Percentiles rank a stretch among this genome's conserved stretches.
Evolutionary conservation across 1,284 basidiomycete species (phyloP).

Genomic region (Cryptococcus depauperatus): DNA sequence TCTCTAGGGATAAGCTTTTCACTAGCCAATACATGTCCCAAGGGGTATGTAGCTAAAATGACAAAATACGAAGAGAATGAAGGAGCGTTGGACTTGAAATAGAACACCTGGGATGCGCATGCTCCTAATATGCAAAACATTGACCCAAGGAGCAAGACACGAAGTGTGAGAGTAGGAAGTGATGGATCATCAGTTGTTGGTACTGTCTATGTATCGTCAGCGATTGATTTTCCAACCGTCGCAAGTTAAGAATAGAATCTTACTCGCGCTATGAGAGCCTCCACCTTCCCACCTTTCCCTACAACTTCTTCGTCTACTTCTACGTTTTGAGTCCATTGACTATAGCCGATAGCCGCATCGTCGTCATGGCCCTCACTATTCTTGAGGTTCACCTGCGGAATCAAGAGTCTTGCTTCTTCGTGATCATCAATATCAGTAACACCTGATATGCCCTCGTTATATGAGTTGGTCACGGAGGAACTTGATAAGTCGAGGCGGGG

Average conservation of each 20-base stretch:
- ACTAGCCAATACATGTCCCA: slow-evolving; percentile 44
- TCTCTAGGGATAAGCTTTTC: slow-evolving; percentile 26
- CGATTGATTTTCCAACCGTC: neutral
- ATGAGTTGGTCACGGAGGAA: too few relatives aligned
- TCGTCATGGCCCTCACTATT: too few relatives aligned
- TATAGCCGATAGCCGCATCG: too few relatives aligned
- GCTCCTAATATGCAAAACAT: slow-evolving; percentile 52
- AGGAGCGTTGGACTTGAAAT: slow-evolving; percentile 49
- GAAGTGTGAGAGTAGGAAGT: slow-evolving; percentile 49
- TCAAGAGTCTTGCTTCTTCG: too few relatives aligned
- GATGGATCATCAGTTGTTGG: slow-evolving; percentile 51
- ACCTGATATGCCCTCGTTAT: too few relatives aligned
- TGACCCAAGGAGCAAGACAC: slow-evolving; percentile 49
- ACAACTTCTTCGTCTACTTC: slow-evolving; percentile 28
- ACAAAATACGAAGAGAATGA: slow-evolving; percentile 52
- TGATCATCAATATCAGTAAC: too few relatives aligned
- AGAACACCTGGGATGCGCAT: slow-evolving; percentile 47
- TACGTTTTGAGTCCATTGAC: too few relatives aligned
- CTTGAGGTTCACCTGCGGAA: too few relatives aligned
- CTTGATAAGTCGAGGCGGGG: too few relatives aligned
- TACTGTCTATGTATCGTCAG: slow-evolving; percentile 40
- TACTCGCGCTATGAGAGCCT: slow-evolving; percentile 33
- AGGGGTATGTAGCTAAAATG: slow-evolving; percentile 48
- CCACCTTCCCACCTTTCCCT: slow-evolving; percentile 33
- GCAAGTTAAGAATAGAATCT: slow-evolving; percentile 47